Conservation (phyloP, 1,139 yeast genomes). For the Kurtzmaniella quercitrusa region DNA sequence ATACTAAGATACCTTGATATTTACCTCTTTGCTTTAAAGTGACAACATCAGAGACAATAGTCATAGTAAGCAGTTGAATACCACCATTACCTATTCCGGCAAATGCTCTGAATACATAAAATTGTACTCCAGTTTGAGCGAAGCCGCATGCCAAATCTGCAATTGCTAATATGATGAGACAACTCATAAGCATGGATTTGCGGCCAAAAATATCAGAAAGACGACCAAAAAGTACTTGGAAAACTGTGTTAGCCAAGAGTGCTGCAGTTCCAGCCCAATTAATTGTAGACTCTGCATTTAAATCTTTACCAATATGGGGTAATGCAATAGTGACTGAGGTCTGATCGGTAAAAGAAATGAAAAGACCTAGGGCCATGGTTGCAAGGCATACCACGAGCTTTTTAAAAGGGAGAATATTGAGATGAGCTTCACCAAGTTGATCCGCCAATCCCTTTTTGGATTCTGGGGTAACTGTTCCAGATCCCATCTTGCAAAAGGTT, state of each 20-base stretch:
- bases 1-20: slow-evolving; percentile 44
- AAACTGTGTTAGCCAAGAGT: slow-evolving; percentile 42
- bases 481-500: background rate
- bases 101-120: slow-evolving; percentile 38
- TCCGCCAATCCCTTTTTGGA: slow-evolving; percentile 14
- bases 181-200: slow-evolving; percentile 31
- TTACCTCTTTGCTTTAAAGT: slow-evolving; percentile 39
- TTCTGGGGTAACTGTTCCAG: background rate
- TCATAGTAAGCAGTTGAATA: slow-evolving; percentile 38
- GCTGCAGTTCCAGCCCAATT: slow-evolving; percentile 49
- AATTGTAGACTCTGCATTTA: slow-evolving; percentile 33
- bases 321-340: slow-evolving; percentile 42
- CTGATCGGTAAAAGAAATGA: slow-evolving; percentile 36
- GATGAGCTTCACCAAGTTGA: slow-evolving; percentile 25
- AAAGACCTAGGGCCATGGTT: slow-evolving; percentile 25
- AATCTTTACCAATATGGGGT: slow-evolving; percentile 35
- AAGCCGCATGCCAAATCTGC: slow-evolving; percentile 43
- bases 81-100: slow-evolving; percentile 48
- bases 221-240: slow-evolving; percentile 38
- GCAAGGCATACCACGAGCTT: slow-evolving; percentile 22
- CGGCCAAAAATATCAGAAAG: slow-evolving; percentile 46
- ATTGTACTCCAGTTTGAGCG: slow-evolving; percentile 30
- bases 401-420: slow-evolving; percentile 21
- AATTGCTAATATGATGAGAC: slow-evolving; percentile 31
- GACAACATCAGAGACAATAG: slow-evolving; percentile 40